Base-by-base conservation (phyloP, 2,329 filamentous ascomycete genomes). In the Colletotrichum somersetense region DNA sequence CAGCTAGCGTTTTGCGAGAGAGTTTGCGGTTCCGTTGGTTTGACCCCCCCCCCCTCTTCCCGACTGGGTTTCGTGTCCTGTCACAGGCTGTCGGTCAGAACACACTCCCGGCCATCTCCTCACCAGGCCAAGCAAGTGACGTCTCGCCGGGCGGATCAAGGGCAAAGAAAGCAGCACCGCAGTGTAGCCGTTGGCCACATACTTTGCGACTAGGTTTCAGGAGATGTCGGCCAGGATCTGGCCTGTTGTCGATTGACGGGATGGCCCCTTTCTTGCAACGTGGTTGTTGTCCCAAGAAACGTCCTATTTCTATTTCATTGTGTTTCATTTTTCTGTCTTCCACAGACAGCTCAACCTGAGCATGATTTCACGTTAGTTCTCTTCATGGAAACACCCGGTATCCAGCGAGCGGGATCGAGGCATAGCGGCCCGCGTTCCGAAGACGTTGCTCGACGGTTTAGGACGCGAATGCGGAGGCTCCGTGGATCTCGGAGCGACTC, bases 361-460 rank as follows among this genome's bases (percentile, higher is more conserved):
- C 8, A 55, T 11, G 23, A 33, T 55, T 52, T 5, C 33, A 26
- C 16, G 12, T 44, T 46, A 12, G 42, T 48, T 33, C 23, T 23
- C 10, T 33, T 57, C 16, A 52, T 50, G 1, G 20, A 46, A 59
- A 35, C 16, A 16, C 26, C 26, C 5, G n/a, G 33, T 23, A 10
- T 57, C 30, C 20, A 16, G 52, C 52, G 12, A 35, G 56, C 56
- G 48, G 53, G 3, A 61, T 38, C 42, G 58, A 63, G 70, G 70
- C 70, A 50, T 52, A 52, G 40, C 66, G 70, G 70, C 59, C 70
- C 70, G 70, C 30, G 40, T 66, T 66, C 70, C 70, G 66, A 42
- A 30, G 23, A 57, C 18, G n/a, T 61, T 55, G 56, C 61, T 61
- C 30, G 59, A 65, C 59, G 18, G 38, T 57, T 69, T 59, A 35